These are phyloP conservation scores for Corynascus novoguineensis DNA, from an alignment of 495 filamentous ascomycete genomes.

Conservation along the genomic window DNA sequence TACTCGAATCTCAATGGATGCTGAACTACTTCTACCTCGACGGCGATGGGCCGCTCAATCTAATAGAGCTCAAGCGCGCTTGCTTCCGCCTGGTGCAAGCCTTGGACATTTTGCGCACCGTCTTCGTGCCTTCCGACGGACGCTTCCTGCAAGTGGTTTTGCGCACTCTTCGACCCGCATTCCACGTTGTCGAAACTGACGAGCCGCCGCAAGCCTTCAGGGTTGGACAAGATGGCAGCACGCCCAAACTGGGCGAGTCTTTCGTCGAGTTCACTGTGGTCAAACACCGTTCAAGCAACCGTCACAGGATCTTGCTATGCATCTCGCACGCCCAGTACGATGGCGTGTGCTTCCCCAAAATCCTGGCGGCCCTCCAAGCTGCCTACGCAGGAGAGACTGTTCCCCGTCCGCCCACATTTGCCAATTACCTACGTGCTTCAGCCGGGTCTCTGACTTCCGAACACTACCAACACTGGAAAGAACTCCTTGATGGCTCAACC, in stretches of 20 bases:
- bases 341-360: constrained; percentile 55
- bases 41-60: constrained; percentile 43
- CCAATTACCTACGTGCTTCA: constrained; percentile 51
- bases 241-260: constrained; percentile 47
- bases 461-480: constrained; percentile 49
- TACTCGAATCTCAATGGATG: constrained; percentile 43
- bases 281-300: constrained; percentile 40
- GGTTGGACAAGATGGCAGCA: constrained; percentile 30
- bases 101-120: constrained; percentile 58
- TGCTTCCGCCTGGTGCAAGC: constrained; percentile 33
- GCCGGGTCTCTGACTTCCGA: constrained; percentile 32
- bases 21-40: constrained; percentile 56
- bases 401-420: constrained; percentile 43
- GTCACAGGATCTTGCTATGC: constrained; percentile 53
- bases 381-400: constrained; percentile 49
- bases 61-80: constrained; percentile 43
- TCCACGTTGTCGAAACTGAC: constrained; percentile 47
- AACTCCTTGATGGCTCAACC: constrained; percentile 43
- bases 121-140: constrained; percentile 52
- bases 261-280: constrained; percentile 51
- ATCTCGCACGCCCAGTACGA: constrained; percentile 67
- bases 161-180: constrained; percentile 46
- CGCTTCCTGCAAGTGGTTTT: constrained; percentile 58
- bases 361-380: constrained; percentile 49
- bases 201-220: constrained; percentile 39